Evolutionary conservation across 495 filamentous ascomycete species (phyloP), one percentile per base, ranked within the genome.

Genomic region (Penicillium turbatum): DNA sequence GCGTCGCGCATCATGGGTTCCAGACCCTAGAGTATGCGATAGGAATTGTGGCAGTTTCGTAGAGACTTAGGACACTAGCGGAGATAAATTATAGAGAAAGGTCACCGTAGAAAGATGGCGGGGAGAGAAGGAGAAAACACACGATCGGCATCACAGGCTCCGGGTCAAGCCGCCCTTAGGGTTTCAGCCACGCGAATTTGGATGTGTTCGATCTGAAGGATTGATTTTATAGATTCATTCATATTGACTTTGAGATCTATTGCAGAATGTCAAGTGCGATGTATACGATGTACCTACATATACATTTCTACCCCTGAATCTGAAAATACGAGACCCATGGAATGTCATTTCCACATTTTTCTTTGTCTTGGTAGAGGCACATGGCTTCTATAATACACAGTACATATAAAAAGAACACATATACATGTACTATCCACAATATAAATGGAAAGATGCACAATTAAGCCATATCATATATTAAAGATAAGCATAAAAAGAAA

Each of bases 121-220:
- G 63, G 62, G 57, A 57, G 52, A 19, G 50, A 61, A 54, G 56
- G 54, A 54, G 48, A 48, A 48, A 47, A 27, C 17, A 44, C 15
- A 34, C 41, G 55, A 64, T 65, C 59, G 54, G 60, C 59, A 40
- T 35, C 43, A 34, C 21, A 54, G 43, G 57, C 48, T 54, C 38
- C 38, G 35, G n/a, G 4, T 16, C 35, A 37, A 37, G 35, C 35
- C 35, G 35, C n/a, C 46, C 32, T 47, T 48, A 17, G 24, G 37
- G 51, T n/a, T 49, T 65, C 52, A 55, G 62, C 62, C 59, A 60
- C 59, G 29, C 17, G 8, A 46, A 48, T 55, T 64, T 32, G 36
- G 40, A 53, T 13, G 31, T 53, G 40, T 53, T 45, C 27, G 39
- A 41, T 35, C n/a, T 13, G 15, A 4, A 21, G 31, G 19, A n/a